These are phyloP conservation scores for Mollisiaceae sp. DNA, from an alignment of 2,329 filamentous ascomycete genomes.

Conservation along the genomic window DNA sequence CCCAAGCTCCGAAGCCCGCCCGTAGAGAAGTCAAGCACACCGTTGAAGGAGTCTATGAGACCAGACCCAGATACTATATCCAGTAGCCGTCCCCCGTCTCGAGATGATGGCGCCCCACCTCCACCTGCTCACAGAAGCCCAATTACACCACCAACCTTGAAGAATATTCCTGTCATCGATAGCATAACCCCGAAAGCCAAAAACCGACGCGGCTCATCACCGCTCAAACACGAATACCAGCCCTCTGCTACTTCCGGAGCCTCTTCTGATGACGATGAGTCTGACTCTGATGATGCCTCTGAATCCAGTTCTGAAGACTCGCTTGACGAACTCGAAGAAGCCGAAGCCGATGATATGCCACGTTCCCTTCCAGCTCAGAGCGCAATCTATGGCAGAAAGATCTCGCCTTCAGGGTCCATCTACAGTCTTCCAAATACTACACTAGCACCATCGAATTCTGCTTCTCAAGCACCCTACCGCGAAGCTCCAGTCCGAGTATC, in stretches of 20 bases:
- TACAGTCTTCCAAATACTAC: conserved; percentile 49
- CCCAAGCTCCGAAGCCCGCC: conserved; percentile 25
- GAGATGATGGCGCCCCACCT: conserved; percentile 38
- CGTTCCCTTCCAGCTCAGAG: conserved; percentile 27
- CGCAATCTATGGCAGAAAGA: conserved; percentile 29
- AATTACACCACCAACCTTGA: conserved; percentile 53
- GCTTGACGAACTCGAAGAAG: conserved; percentile 54
- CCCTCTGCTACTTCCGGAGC: conserved; percentile 75
- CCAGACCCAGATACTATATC: conserved; percentile 26
- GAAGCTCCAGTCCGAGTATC: conserved; percentile 34
- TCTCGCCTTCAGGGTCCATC: conserved; percentile 33
- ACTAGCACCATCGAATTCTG: conserved; percentile 79
- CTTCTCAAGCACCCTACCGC: conserved; percentile 65
- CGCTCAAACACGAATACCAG: conserved; percentile 95
- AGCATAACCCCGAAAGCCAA: conserved; percentile 33
- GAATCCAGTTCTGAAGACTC: conserved; percentile 56
- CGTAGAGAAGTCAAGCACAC: conserved; percentile 25
- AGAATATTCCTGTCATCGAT: conserved; percentile 39
- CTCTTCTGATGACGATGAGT: conserved; percentile 62
- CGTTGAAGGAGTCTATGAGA: conserved; percentile 30
- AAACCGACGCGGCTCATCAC: conserved; percentile 83
- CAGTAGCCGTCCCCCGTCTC: conserved; percentile 20
- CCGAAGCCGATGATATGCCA: conserved; percentile 48
- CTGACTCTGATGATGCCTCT: conserved; percentile 50
- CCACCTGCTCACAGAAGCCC: conserved; percentile 41